Evolutionary conservation across 78 protist genomes (phyloP).

Genomic region (Dictyostelium firmibasis): DNA sequence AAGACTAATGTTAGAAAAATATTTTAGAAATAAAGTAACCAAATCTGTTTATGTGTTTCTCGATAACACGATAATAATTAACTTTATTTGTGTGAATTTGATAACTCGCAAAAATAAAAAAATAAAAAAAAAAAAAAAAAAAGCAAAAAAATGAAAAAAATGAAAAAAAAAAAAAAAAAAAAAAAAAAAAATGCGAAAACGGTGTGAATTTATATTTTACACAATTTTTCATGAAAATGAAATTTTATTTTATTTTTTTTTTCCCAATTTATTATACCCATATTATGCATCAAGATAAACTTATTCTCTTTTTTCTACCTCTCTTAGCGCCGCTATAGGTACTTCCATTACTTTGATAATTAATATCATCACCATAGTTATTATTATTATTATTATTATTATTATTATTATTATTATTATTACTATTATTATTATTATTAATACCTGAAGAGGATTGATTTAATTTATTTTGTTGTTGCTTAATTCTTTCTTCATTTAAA

Average conservation of each 20-base stretch:
- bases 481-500: conserved; percentile 24
- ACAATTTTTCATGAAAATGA: not conserved
- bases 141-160: not conserved
- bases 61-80: not conserved
- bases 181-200: not conserved
- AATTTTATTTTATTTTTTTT: too few species aligned
- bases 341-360: not conserved
- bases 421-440: not conserved
- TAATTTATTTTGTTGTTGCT: not conserved
- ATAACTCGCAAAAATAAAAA: not conserved
- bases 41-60: too few species aligned
- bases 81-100: not conserved
- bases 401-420: not conserved
- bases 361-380: not conserved
- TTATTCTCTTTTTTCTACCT: not conserved
- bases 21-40: not conserved
- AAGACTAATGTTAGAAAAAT: not conserved
- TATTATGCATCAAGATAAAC: not conserved
- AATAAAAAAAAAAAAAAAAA: too few species aligned
- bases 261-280: too few species aligned
- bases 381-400: not conserved
- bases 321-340: not conserved
- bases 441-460: not conserved
- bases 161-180: not conserved
- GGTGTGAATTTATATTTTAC: not conserved